A percentile compares a stretch with the other conserved stretches of the same genome.
phyloP scores from a whole-genome alignment of 2,329 filamentous ascomycete species.

The Epichloe glyceriae region DNA sequence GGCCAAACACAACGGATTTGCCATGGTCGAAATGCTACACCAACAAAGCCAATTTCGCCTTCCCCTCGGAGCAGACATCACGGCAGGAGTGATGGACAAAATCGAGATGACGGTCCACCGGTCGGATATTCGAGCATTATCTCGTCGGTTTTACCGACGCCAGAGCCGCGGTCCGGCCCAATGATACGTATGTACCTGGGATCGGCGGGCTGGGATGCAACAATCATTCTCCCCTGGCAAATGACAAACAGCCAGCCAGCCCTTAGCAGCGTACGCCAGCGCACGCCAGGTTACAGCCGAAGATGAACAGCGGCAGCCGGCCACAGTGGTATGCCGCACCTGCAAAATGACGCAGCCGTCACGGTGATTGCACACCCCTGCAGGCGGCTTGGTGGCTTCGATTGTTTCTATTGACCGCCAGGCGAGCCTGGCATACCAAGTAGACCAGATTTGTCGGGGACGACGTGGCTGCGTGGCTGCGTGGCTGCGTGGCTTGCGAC shows the following conservation, averaged over 20 bases:
- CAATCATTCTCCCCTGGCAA: not conserved
- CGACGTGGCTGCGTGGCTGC: too few relatives aligned
- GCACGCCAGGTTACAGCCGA: not conserved
- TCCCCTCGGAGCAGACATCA: too few relatives aligned
- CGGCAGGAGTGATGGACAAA: not conserved
- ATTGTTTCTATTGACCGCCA: too few relatives aligned
- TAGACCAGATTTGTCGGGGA: too few relatives aligned
- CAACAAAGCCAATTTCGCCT: not conserved
- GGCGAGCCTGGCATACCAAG: too few relatives aligned
- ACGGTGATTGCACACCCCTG: too few relatives aligned
- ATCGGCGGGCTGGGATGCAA: not conserved
- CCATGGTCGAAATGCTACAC: not conserved
- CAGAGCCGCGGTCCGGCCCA: not conserved
- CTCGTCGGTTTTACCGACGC: not conserved
- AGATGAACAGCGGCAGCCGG: not conserved
- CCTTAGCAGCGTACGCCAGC: not conserved
- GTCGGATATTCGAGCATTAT: not conserved
- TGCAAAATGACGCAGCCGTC: slow-evolving; percentile 1
- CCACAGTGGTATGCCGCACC: not conserved
- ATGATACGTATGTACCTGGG: not conserved
- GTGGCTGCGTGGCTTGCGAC: too few relatives aligned
- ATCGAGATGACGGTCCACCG: not conserved
- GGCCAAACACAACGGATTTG: not conserved
- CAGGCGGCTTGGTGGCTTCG: too few relatives aligned
- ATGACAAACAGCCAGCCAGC: not conserved